phyloP scores from a whole-genome alignment of 352 stramenopile genomes.

The Globisporangium cylindrosporum region DNA sequence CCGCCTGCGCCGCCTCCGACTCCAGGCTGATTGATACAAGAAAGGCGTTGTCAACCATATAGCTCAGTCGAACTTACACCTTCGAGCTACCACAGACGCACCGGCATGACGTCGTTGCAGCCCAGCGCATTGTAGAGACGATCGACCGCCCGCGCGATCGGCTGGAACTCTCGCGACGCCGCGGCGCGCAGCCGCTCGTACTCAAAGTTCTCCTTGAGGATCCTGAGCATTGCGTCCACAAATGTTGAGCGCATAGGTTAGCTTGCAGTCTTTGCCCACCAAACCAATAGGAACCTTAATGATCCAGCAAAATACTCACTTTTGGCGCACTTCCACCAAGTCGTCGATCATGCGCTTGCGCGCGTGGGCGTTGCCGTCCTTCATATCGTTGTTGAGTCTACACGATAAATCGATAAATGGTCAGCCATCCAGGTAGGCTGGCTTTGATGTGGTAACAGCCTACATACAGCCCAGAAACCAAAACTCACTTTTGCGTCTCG shows the following conservation, averaged over 20 bases:
- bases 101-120: slow-evolving; percentile 79
- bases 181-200: slow-evolving; percentile 62
- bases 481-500: slow-evolving; percentile 54
- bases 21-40: slow-evolving; percentile 5
- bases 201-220: slow-evolving; percentile 74
- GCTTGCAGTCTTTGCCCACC: background rate
- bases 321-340: slow-evolving; percentile 66
- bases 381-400: slow-evolving; percentile 58
- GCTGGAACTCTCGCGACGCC: slow-evolving; percentile 66
- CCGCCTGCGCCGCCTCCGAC: slow-evolving; percentile 13
- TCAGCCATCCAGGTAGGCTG: background rate
- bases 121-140: slow-evolving; percentile 74
- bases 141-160: slow-evolving; percentile 66
- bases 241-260: background rate
- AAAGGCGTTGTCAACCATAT: background rate
- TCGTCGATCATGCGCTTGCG: slow-evolving; percentile 73
- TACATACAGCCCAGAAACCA: background rate
- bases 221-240: slow-evolving; percentile 27
- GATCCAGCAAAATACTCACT: slow-evolving; percentile 24
- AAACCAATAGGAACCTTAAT: background rate
- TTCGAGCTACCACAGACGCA: slow-evolving; percentile 15
- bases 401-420: background rate
- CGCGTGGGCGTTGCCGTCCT: slow-evolving; percentile 60
- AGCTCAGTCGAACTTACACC: background rate
- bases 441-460: background rate